Evolutionary conservation across 495 filamentous ascomycete species (phyloP), one percentile per base, ranked within the genome.

Genomic region (Sordaria brevicollis): DNA sequence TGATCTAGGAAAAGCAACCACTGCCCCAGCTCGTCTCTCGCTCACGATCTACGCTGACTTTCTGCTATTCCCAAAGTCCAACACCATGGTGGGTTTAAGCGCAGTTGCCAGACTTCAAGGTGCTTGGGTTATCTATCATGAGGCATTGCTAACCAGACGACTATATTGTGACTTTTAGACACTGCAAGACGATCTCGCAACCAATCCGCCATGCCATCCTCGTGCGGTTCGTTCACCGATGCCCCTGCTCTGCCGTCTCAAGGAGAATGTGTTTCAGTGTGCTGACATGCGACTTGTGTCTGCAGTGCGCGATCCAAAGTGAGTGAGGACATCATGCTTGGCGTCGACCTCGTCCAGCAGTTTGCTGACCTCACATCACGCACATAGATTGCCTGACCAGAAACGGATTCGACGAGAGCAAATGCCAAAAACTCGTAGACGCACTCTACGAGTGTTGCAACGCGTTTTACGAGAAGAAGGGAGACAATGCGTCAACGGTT

Each of bases 361-460:
- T 67, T 68, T 71, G 54, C 67, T 67, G 54, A 73, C 71, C 71
- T 65, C 65, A 72, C 49, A 17, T 62, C 25, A 31, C 49, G 25
- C 49, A n/a, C 25, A 39, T 72, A 95, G 93, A 90, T 70, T 99
- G 95, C 75, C 80, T 99, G 54, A 85, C 82, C 67, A 96, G 89
- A 81, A 93, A 92, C 76, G 89, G 88, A n/a, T 97, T 91, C 79
- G 83, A 96, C 54, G 93, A 99, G 83, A 88, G 87, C 31, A 96
- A 90, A 76, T 99, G 95, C 80, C 83, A 88, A 71, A 78, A 84
- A 11, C 84, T 95, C 74, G 87, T 99, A 65, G 91, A 97, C 77
- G 91, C 93, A n/a, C 82, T 99, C 29, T 99, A 98, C 78, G 90
- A 95, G 76, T 99, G 95, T 78, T 99, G 95, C 80, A 89, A 93